phyloP scores from a whole-genome alignment of 352 stramenopile species.

The Globisporangium cystogenes region DNA sequence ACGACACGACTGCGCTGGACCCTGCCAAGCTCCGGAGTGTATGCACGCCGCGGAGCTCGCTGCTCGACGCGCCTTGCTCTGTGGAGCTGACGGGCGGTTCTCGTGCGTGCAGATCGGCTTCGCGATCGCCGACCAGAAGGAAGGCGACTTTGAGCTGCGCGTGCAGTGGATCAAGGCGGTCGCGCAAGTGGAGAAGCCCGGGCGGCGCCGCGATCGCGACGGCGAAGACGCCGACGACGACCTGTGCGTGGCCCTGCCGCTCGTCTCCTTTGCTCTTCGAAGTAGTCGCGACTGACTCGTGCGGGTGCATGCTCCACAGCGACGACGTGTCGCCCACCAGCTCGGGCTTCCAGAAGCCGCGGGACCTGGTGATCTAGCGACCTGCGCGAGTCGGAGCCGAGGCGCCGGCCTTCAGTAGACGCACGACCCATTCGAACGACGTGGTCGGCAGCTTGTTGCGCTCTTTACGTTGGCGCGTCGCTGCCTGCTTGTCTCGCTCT shows the following conservation, averaged over 20 bases:
- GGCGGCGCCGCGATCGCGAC: conserved; percentile 17
- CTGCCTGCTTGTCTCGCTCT: conserved; percentile 31
- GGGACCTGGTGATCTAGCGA: conserved; percentile 62
- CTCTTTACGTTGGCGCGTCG: neutral
- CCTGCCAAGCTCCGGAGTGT: conserved; percentile 74
- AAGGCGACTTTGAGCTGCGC: conserved; percentile 80
- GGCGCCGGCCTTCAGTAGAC: neutral
- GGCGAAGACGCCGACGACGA: conserved; percentile 22
- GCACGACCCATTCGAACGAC: neutral
- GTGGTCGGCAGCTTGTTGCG: too few species aligned
- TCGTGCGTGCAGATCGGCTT: conserved; percentile 59
- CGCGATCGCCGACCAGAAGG: conserved; percentile 81
- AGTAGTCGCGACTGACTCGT: neutral
- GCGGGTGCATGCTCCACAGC: conserved; percentile 6
- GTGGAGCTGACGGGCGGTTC: neutral
- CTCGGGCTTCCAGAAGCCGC: conserved; percentile 46
- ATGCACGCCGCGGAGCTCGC: conserved; percentile 23
- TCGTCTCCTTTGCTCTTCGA: neutral
- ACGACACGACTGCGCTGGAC: conserved; percentile 70
- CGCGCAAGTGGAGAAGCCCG: conserved; percentile 40
- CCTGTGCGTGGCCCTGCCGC: neutral
- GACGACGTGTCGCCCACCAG: conserved; percentile 27
- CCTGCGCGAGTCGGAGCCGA: neutral
- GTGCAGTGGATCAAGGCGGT: conserved; percentile 86
- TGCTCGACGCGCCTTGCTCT: neutral